These are phyloP conservation scores for Eucalyptus decipiens DNA, from an alignment of 345 rosid genomes.

Conservation along the genomic window DNA sequence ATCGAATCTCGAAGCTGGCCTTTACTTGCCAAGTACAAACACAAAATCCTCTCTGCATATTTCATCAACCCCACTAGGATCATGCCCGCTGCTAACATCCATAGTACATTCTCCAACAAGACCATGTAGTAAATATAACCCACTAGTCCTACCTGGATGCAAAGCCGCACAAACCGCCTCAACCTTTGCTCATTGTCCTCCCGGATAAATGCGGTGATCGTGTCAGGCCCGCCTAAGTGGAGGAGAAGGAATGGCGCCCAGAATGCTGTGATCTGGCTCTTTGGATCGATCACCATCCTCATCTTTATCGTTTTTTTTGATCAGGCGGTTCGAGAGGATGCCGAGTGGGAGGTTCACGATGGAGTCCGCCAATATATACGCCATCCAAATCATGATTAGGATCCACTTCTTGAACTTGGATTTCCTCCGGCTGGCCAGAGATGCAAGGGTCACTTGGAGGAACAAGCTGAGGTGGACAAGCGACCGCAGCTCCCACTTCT, in stretches of 20 bases:
- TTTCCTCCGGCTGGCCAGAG: background rate
- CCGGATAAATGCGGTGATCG: slow-evolving; percentile 4
- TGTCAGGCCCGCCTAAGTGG: slow-evolving; percentile 13
- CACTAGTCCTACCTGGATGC: background rate
- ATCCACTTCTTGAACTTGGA: background rate
- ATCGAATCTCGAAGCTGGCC: slow-evolving; percentile 12
- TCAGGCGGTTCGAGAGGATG: background rate
- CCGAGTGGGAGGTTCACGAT: slow-evolving; percentile 7
- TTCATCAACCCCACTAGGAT: slow-evolving; percentile 24
- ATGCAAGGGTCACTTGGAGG: slow-evolving; percentile 1
- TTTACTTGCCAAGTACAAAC: slow-evolving; percentile 25
- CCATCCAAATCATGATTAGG: background rate
- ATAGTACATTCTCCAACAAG: background rate
- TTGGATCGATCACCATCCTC: background rate
- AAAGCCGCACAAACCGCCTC: slow-evolving; percentile 2
- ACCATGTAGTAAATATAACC: slow-evolving; percentile 15
- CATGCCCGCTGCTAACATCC: slow-evolving; percentile 2
- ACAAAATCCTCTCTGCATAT: slow-evolving; percentile 24
- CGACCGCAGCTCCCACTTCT: slow-evolving; percentile 9
- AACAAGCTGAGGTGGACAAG: background rate
- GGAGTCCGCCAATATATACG: slow-evolving; percentile 14
- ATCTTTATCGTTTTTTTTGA: background rate
- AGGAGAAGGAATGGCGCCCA: slow-evolving; percentile 21
- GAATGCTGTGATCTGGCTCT: background rate
- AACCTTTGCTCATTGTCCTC: slow-evolving; percentile 23